These are phyloP conservation scores for Talaromyces sp. DNA, from an alignment of 2,329 filamentous ascomycete species.

Conservation along the genomic window DNA sequence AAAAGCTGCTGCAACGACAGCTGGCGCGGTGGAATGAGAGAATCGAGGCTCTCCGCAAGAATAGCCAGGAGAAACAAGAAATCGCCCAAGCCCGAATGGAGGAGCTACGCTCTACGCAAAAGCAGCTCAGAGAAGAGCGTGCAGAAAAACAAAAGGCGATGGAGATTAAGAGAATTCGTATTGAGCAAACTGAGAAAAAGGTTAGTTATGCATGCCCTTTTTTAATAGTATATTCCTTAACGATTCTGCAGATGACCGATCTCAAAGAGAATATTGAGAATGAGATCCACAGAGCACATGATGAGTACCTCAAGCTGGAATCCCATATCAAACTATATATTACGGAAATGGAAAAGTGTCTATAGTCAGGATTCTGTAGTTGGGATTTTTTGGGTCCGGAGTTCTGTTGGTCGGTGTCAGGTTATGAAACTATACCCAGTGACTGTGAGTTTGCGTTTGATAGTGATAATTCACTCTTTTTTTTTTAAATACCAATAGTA, in stretches of 20 bases:
- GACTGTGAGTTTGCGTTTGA: constrained; percentile 21
- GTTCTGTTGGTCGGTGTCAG: constrained; percentile 30
- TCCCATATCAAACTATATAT: constrained; percentile 96
- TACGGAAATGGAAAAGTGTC: constrained; percentile 94
- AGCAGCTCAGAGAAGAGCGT: constrained; percentile 75
- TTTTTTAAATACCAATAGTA: background rate
- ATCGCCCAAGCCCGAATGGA: constrained; percentile 86
- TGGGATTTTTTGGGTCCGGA: constrained; percentile 17
- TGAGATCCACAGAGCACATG: constrained; percentile 82
- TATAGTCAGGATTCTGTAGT: constrained; percentile 33
- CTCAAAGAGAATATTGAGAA: constrained; percentile 96
- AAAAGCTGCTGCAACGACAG: constrained; percentile 77
- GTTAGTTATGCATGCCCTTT: constrained; percentile 43
- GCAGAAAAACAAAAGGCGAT: constrained; percentile 85
- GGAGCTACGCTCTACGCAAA: constrained; percentile 73
- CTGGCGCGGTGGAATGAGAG: constrained; percentile 79
- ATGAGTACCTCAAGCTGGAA: constrained; percentile 97
- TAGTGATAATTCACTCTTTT: constrained; percentile 1
- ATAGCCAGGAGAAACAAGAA: constrained; percentile 73
- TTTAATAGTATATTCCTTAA: background rate
- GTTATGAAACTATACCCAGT: constrained; percentile 28
- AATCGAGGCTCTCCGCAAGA: constrained; percentile 75
- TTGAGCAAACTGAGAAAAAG: constrained; percentile 99
- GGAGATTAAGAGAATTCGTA: constrained; percentile 83
- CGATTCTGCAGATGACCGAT: constrained; percentile 74